Evolutionary conservation across 345 rosid genomes (phyloP), one percentile per base, ranked within the genome.

Genomic region (Lepidium didymum): DNA sequence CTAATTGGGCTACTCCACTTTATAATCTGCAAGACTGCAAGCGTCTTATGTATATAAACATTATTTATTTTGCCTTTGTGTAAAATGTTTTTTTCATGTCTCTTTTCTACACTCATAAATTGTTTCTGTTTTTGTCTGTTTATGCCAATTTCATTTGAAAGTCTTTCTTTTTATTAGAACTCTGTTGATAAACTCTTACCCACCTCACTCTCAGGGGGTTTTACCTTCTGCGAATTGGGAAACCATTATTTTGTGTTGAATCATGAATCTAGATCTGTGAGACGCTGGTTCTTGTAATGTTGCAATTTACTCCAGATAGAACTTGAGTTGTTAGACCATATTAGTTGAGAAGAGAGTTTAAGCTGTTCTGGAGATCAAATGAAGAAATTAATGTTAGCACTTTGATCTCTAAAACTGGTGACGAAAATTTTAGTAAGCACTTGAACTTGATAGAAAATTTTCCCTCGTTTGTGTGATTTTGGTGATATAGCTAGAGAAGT

Each of bases 81-180:
- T 12, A 12, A 60, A 46, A 44, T 27, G 14, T 54, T 42, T 11
- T 29, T 38, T 53, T 64, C 13, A 33, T 57, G 67, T 44, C 49
- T 50, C 3, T 57, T 72, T 43, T 57, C 54, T 41, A 56, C 33
- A 33, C 7, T 31, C 43, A 13, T 59, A 16, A 10, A 42, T 44
- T 41, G 14, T 74, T 57, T 8, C 21, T 62, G 23, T 44, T 61
- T 31, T 62, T 75, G 75, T 55, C 55, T 75, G 41, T 51, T 61
- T 75, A 29, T 62, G 50, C 64, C 3, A 51, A 27, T 36, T 56
- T 35, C 36, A 29, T 35, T 19, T 42, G 58, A 8, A 31, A 27
- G 14, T 9, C 15, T 58, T 8, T 55, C 13, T 67, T 12, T 42
- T 7, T 13, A 9, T 44, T 16, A 25, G 25, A 13, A 27, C 12